phyloP scores from a whole-genome alignment of 352 stramenopile species.

The Phytophthora litchii region DNA sequence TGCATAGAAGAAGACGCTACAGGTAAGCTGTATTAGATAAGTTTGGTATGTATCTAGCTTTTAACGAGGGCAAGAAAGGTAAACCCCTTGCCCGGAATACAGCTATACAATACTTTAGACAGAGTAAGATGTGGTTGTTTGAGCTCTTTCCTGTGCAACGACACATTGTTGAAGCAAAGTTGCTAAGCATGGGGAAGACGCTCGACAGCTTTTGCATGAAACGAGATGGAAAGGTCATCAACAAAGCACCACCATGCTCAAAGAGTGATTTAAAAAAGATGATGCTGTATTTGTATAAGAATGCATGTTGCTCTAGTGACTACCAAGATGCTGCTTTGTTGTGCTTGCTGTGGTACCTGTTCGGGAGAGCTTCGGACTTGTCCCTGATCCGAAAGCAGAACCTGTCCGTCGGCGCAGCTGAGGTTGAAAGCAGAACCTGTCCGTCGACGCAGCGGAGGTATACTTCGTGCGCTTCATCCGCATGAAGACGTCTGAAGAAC shows the following conservation, averaged over 20 bases:
- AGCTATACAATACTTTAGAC: too few relatives aligned
- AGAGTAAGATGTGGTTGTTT: too few relatives aligned
- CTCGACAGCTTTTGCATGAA: not conserved
- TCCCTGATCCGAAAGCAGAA: slow-evolving; percentile 25
- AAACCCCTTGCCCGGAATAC: too few relatives aligned
- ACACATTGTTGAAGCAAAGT: too few relatives aligned
- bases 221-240: not conserved
- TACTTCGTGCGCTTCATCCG: slow-evolving; percentile 30
- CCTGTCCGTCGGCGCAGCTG: too few relatives aligned
- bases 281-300: slow-evolving; percentile 8
- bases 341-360: slow-evolving; percentile 30
- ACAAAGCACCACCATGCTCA: slow-evolving; percentile 8
- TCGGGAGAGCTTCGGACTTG: slow-evolving; percentile 35
- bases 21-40: too few relatives aligned
- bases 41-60: too few relatives aligned
- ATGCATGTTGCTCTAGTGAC: not conserved
- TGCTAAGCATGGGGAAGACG: not conserved
- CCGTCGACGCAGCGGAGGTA: slow-evolving; percentile 11
- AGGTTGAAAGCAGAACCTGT: too few relatives aligned
- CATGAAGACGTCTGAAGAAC: slow-evolving; percentile 35
- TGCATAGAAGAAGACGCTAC: too few relatives aligned
- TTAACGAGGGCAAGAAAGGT: too few relatives aligned
- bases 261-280: not conserved
- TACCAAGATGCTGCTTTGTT: slow-evolving; percentile 27
- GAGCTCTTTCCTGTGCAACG: too few relatives aligned